These are phyloP conservation scores for Coelastrella sp. DNA, from an alignment of 139 green algal species.

Conservation along the genomic window DNA sequence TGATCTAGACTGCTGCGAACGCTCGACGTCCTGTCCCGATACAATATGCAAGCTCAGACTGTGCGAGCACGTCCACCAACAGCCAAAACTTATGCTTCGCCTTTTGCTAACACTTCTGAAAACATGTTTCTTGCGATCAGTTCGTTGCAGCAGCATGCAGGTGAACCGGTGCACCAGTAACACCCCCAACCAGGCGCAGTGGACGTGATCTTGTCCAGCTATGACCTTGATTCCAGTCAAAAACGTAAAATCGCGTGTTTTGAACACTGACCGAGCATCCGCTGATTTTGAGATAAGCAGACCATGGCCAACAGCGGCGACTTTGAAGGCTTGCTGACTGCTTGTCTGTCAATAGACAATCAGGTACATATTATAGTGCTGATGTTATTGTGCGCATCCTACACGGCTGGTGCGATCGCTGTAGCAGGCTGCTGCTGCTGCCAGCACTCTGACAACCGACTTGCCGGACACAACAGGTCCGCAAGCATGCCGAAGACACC, in stretches of 20 bases:
- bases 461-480: slow-evolving; percentile 45
- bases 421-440: background rate
- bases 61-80: too few relatives aligned
- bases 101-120: too few relatives aligned
- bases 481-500: slow-evolving; percentile 58
- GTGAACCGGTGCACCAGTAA: background rate
- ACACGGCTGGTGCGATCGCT: background rate
- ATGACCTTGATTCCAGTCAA: too few relatives aligned
- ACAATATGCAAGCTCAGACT: background rate
- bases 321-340: slow-evolving; percentile 54
- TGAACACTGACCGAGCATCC: too few relatives aligned
- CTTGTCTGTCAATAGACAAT: slow-evolving; percentile 59
- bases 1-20: background rate
- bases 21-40: background rate
- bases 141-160: background rate
- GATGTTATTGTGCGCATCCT: too few relatives aligned
- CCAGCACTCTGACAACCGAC: background rate
- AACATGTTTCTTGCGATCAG: too few relatives aligned
- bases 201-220: background rate
- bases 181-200: background rate
- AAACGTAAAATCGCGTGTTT: too few relatives aligned
- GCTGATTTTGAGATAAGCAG: background rate
- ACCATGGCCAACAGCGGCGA: slow-evolving; percentile 21
- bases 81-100: too few relatives aligned
- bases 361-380: background rate